Percentiles rank a stretch among this genome's conserved stretches.
These are phyloP conservation scores for Udeniomyces megalosporus DNA, from an alignment of 768 basidiomycete species.

Conservation along the genomic window DNA sequence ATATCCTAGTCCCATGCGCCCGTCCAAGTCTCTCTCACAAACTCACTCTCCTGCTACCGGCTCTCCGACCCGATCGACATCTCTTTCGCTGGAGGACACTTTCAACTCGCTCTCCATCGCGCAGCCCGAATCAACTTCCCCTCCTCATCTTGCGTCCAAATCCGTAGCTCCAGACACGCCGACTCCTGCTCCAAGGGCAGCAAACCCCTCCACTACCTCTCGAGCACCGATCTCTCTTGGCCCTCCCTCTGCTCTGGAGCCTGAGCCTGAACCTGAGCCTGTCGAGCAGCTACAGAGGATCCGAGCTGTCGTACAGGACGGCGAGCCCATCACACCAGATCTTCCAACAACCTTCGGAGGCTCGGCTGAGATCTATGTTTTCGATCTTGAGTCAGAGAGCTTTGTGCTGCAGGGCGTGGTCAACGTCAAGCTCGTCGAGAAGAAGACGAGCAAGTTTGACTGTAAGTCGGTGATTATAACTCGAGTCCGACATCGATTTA, in stretches of 20 bases:
- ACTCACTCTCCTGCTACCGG: too few relatives aligned
- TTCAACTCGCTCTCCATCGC: too few relatives aligned
- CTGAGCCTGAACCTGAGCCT: slow-evolving; percentile 3
- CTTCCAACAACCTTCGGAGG: slow-evolving; percentile 24
- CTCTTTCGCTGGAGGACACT: too few relatives aligned
- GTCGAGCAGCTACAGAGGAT: slow-evolving; percentile 18
- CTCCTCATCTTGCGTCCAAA: too few relatives aligned
- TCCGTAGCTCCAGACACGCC: too few relatives aligned
- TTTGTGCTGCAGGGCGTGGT: slow-evolving; percentile 33
- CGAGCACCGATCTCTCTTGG: too few relatives aligned
- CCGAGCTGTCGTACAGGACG: slow-evolving; percentile 2
- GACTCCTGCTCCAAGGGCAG: too few relatives aligned
- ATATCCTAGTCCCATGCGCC: background rate
- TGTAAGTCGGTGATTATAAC: too few relatives aligned
- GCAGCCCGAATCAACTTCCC: too few relatives aligned
- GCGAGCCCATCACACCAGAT: slow-evolving; percentile 3
- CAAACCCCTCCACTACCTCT: too few relatives aligned
- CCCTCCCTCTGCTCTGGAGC: slow-evolving; percentile 14
- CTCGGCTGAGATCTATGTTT: slow-evolving; percentile 31
- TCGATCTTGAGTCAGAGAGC: slow-evolving; percentile 31
- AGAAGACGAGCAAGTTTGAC: slow-evolving; percentile 23
- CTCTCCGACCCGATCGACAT: too few relatives aligned
- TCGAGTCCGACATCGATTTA: too few relatives aligned
- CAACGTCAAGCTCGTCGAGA: slow-evolving; percentile 26
- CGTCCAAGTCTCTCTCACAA: background rate